phyloP scores from a whole-genome alignment of 2,329 filamentous ascomycete genomes.

The Alternaria alternata region DNA sequence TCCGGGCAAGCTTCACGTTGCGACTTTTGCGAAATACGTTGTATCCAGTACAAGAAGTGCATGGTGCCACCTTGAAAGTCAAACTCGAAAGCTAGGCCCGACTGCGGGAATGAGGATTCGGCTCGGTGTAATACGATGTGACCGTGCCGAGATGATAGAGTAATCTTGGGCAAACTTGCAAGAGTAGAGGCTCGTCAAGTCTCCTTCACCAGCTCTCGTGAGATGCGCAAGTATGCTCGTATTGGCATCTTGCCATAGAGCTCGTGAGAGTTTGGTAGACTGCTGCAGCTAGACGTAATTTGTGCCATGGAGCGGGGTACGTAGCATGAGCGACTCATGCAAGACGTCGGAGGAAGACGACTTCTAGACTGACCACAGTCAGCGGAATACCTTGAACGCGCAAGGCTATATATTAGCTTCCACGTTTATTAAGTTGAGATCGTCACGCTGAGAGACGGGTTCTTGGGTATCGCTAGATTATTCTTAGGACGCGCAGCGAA shows the following conservation, averaged over 20 bases:
- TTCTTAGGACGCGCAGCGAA: background rate
- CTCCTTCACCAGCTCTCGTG: background rate
- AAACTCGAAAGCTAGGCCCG: background rate
- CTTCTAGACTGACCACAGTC: background rate
- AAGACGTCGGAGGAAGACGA: background rate
- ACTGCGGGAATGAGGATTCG: background rate
- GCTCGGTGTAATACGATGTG: background rate
- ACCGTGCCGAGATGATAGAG: background rate
- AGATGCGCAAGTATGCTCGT: background rate
- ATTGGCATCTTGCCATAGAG: background rate
- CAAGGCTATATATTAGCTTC: background rate
- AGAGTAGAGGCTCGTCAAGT: background rate
- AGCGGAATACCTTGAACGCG: background rate
- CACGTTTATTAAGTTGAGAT: conserved; percentile 1
- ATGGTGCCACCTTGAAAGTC: background rate
- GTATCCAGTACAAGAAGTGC: background rate
- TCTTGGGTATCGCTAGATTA: background rate
- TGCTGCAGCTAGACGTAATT: conserved; percentile 1
- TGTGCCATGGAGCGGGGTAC: background rate
- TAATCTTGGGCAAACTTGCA: background rate
- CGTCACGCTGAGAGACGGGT: background rate
- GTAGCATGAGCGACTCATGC: background rate
- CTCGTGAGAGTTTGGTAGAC: background rate
- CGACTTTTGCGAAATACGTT: too few species aligned
- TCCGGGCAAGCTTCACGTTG: background rate